A percentile compares a stretch with the other conserved stretches of the same genome.
phyloP scores from a whole-genome alignment of 1,139 yeast species.

The Saccharomyces hybrid region DNA sequence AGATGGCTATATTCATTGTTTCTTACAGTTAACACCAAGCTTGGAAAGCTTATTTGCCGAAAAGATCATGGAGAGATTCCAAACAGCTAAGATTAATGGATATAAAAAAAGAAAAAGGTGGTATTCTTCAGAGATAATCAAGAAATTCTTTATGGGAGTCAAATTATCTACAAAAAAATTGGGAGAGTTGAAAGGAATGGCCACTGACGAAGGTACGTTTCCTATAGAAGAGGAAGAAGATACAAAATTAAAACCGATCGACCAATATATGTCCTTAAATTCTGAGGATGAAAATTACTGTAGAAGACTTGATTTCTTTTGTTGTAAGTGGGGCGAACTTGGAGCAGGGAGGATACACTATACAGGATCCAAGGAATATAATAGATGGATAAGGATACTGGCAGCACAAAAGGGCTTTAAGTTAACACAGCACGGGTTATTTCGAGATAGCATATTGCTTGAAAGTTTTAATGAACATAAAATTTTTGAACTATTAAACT shows the following conservation, averaged over 20 bases:
- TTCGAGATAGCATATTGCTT: slow-evolving; percentile 29
- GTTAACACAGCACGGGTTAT: slow-evolving; percentile 46
- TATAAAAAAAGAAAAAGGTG: not conserved
- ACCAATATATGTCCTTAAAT: slow-evolving; percentile 20
- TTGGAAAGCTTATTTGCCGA: slow-evolving; percentile 12
- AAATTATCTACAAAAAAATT: slow-evolving; percentile 14
- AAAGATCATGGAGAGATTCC: slow-evolving; percentile 9
- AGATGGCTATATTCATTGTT: slow-evolving; percentile 28
- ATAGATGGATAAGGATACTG: slow-evolving; percentile 41
- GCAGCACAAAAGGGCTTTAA: slow-evolving; percentile 41
- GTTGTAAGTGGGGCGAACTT: slow-evolving; percentile 41
- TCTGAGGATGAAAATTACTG: slow-evolving; percentile 30
- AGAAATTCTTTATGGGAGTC: slow-evolving; percentile 33
- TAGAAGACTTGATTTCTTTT: slow-evolving; percentile 50
- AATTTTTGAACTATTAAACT: slow-evolving; percentile 42
- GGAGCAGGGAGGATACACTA: slow-evolving; percentile 52
- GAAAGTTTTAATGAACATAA: slow-evolving; percentile 42
- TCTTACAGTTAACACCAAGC: slow-evolving; percentile 19
- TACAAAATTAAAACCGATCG: slow-evolving; percentile 13
- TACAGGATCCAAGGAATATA: slow-evolving; percentile 52
- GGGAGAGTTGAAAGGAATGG: slow-evolving; percentile 15
- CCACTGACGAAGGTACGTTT: slow-evolving; percentile 7
- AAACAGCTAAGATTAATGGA: slow-evolving; percentile 6
- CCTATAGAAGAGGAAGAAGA: slow-evolving; percentile 8
- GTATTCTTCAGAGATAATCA: slow-evolving; percentile 14